Percentiles rank a stretch among this genome's conserved stretches.
Conservation (phyloP, 2,329 filamentous ascomycete genomes). For the Chrysosporium keratinophilum region DNA sequence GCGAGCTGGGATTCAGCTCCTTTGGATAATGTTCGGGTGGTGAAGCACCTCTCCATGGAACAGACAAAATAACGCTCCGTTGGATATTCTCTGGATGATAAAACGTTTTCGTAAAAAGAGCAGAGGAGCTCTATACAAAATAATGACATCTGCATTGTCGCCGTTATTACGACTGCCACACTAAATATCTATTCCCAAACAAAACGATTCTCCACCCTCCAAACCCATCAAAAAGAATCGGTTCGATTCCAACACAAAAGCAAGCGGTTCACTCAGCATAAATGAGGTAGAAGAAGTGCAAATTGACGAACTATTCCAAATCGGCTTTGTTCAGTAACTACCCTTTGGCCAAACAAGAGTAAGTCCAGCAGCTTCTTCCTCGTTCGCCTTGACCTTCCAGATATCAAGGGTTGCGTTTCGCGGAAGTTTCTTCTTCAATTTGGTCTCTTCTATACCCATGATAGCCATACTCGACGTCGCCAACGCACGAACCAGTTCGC, state of each 20-base stretch:
- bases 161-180: background rate
- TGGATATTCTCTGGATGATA: background rate
- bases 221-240: background rate
- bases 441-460: constrained; percentile 21
- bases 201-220: background rate
- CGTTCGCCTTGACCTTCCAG: constrained; percentile 21
- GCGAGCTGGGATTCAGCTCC: no score
- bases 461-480: constrained; percentile 67
- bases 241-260: background rate
- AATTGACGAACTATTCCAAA: background rate
- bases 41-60: no score
- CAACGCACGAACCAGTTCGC: constrained; percentile 65
- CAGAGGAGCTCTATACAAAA: background rate
- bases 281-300: background rate
- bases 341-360: constrained; percentile 7
- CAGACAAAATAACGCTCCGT: no score
- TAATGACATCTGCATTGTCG: background rate
- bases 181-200: background rate
- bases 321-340: background rate
- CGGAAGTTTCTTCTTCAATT: constrained; percentile 32
- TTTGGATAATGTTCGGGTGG: no score
- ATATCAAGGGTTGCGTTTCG: constrained; percentile 22
- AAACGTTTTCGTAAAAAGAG: background rate
- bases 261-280: no score
- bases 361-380: constrained; percentile 10